Conservation (phyloP, 129 eudicot genomes). For the Lactuca sativa region DNA sequence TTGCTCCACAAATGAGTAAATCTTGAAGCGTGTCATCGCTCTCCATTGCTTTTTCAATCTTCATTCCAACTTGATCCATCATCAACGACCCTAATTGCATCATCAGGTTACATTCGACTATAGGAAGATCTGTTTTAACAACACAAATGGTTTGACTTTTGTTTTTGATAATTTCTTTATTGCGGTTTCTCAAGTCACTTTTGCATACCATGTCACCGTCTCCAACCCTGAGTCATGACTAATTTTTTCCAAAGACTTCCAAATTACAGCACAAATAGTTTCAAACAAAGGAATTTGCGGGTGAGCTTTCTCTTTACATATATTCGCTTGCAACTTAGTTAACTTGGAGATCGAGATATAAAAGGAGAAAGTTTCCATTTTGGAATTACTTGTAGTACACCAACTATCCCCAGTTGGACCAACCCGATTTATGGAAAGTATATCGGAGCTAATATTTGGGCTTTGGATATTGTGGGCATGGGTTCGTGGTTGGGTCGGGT, state of each 20-base stretch:
- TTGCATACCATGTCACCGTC: constrained; percentile 51
- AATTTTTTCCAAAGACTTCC: constrained; percentile 49
- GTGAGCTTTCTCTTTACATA: constrained; percentile 12
- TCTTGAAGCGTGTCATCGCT: constrained; percentile 34
- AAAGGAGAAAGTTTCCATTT: constrained; percentile 47
- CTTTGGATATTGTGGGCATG: background rate
- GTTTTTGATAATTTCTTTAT: constrained; percentile 20
- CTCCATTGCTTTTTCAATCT: constrained; percentile 29
- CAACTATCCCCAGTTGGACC: constrained; percentile 71
- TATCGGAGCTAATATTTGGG: constrained; percentile 21
- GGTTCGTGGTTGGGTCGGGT: constrained; percentile 25
- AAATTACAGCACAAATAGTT: constrained; percentile 47
- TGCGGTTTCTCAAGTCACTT: constrained; percentile 21
- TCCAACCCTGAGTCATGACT: constrained; percentile 27
- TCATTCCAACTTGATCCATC: constrained; percentile 15
- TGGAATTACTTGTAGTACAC: constrained; percentile 20
- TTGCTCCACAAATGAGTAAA: constrained; percentile 57
- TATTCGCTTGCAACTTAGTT: constrained; percentile 42
- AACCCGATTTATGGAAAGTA: constrained; percentile 51
- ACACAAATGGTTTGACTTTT: constrained; percentile 45
- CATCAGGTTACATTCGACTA: constrained; percentile 16
- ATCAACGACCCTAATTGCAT: constrained; percentile 39
- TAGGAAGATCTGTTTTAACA: constrained; percentile 37
- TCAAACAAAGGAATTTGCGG: background rate
- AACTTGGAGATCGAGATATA: constrained; percentile 31